A percentile compares a stretch with the other conserved stretches of the same genome.
Evolutionary conservation across 257 asterid genomes (phyloP).

Genomic region (Nicotiana undulata): DNA sequence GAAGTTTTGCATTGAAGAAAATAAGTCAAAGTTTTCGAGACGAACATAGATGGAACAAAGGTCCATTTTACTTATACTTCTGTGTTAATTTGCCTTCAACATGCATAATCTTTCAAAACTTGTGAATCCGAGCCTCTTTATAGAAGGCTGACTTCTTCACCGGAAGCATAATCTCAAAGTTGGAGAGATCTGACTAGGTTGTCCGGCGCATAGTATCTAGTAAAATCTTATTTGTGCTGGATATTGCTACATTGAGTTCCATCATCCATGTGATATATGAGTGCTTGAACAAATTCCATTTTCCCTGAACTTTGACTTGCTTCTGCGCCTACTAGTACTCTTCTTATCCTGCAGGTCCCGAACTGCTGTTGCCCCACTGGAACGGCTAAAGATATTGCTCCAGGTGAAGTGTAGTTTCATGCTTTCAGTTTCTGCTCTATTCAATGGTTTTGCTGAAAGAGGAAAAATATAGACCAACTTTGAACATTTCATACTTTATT

Average conservation of each 20-base stretch:
- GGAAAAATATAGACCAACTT: not conserved
- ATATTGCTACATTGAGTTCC: not conserved
- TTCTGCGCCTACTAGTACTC: not conserved
- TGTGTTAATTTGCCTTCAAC: not conserved
- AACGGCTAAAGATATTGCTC: slow-evolving; percentile 82
- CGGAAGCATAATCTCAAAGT: not conserved
- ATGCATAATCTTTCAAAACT: not conserved
- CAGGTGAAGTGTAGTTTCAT: slow-evolving; percentile 46
- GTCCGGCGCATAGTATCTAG: not conserved
- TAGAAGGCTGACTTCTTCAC: not conserved
- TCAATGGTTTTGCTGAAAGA: not conserved
- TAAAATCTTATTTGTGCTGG: not conserved
- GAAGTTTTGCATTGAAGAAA: not conserved
- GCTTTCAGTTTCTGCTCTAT: not conserved
- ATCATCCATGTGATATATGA: not conserved
- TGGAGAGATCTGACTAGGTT: not conserved
- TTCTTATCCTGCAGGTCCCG: slow-evolving; percentile 62
- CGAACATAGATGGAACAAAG: not conserved
- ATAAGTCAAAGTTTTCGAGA: not conserved
- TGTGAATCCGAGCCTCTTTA: not conserved
- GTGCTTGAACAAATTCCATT: not conserved
- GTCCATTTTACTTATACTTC: not conserved
- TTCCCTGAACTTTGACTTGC: not conserved
- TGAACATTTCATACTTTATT: not conserved
- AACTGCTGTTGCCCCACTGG: slow-evolving; percentile 98